Conservation (phyloP, 306 rosid species). For the Boehmeria nivea region DNA sequence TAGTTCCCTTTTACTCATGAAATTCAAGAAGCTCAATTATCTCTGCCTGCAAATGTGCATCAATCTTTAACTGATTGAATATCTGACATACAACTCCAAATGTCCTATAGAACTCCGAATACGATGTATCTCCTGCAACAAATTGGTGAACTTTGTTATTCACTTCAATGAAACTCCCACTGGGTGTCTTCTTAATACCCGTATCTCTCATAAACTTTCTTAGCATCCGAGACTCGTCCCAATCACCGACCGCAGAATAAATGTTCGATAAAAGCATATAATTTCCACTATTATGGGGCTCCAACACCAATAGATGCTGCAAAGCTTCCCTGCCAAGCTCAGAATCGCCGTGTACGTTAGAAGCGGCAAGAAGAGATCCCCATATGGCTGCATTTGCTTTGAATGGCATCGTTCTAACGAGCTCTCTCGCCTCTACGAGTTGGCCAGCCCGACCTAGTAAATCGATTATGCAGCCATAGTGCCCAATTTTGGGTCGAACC, state of each 20-base stretch:
- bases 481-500: conserved; percentile 44
- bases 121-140: conserved; percentile 52
- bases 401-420: conserved; percentile 47
- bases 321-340: conserved; percentile 53
- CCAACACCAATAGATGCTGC: conserved; percentile 38
- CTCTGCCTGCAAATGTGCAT: conserved; percentile 20
- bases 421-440: conserved; percentile 54
- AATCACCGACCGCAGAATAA: conserved; percentile 52
- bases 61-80: conserved; percentile 33
- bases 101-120: conserved; percentile 28
- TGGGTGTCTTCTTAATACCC: conserved; percentile 47
- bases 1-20: conserved; percentile 10
- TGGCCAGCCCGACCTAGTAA: conserved; percentile 62
- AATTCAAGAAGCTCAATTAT: conserved; percentile 21
- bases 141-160: conserved; percentile 60
- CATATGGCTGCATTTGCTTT: conserved; percentile 64
- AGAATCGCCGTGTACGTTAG: conserved; percentile 38
- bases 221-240: conserved; percentile 55
- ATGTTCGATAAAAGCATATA: conserved; percentile 55
- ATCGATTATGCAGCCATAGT: conserved; percentile 52
- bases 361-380: conserved; percentile 71
- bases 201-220: conserved; percentile 54
- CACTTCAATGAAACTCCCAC: conserved; percentile 55
- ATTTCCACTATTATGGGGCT: conserved; percentile 52
- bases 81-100: conserved; percentile 34